Conservation (phyloP, 257 asterid species). For the Paraleonurus japonicus region DNA sequence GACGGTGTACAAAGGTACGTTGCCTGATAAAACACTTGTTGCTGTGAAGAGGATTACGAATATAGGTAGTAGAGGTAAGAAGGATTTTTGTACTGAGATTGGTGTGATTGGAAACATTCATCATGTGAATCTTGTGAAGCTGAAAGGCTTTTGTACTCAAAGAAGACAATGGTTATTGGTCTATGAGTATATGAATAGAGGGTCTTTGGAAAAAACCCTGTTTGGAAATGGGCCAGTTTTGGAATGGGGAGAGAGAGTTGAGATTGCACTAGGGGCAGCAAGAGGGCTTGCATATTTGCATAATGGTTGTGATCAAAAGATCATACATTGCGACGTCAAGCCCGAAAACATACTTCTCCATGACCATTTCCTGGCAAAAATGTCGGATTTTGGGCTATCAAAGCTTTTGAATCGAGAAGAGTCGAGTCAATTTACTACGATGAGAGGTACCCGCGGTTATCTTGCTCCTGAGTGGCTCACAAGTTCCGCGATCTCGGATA, state of each 20-base stretch:
- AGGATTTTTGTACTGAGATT: conserved; percentile 68
- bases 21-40: conserved; percentile 48
- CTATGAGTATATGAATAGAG: conserved; percentile 74
- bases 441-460: conserved; percentile 87
- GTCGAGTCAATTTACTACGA: conserved; percentile 61
- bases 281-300: conserved; percentile 77
- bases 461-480: conserved; percentile 90
- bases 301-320: conserved; percentile 64
- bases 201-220: conserved; percentile 66
- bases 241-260: conserved; percentile 67
- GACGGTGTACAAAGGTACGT: conserved; percentile 58
- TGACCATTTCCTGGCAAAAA: conserved; percentile 53
- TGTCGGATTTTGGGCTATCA: conserved; percentile 81
- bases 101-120: conserved; percentile 67
- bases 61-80: conserved; percentile 53
- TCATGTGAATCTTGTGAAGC: conserved; percentile 67
- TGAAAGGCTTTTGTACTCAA: conserved; percentile 68
- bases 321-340: conserved; percentile 76
- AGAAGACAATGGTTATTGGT: conserved; percentile 57
- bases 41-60: conserved; percentile 66
- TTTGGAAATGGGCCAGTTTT: conserved; percentile 58
- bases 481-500: conserved; percentile 66
- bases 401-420: conserved; percentile 62
- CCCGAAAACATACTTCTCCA: conserved; percentile 79
- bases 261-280: conserved; percentile 68